Conservation (phyloP, 176 grass and related monocot genomes). For the Aegilops umbellulata region DNA sequence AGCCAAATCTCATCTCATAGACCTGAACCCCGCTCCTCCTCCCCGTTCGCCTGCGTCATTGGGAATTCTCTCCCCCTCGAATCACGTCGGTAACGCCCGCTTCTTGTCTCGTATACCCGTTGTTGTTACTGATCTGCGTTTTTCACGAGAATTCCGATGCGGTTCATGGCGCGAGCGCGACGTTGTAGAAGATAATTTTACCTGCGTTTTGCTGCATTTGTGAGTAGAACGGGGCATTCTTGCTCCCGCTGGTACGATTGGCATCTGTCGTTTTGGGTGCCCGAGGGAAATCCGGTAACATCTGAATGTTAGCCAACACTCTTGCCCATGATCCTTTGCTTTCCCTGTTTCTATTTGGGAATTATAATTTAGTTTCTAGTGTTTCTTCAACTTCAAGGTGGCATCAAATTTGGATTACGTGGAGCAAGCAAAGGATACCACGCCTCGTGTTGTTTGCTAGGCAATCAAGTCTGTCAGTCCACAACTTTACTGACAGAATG, state of each 20-base stretch:
- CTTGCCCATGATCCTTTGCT: background rate
- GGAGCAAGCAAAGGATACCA: constrained; percentile 18
- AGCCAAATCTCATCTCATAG: background rate
- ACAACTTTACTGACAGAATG: background rate
- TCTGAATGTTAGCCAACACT: background rate
- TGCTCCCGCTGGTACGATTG: background rate
- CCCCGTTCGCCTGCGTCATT: background rate
- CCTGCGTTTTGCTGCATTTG: background rate
- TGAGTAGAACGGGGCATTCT: background rate
- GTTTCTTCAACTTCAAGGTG: background rate
- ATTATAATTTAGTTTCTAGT: background rate
- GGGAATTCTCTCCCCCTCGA: background rate
- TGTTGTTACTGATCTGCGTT: background rate
- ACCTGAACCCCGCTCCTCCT: background rate
- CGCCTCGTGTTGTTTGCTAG: background rate
- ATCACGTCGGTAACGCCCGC: background rate
- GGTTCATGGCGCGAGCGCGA: background rate
- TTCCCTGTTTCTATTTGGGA: too few relatives aligned
- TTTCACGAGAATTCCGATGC: background rate
- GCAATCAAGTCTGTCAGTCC: background rate
- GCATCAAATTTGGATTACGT: background rate
- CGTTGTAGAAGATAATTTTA: background rate
- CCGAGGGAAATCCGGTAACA: background rate
- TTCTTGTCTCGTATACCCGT: background rate
- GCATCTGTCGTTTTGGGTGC: background rate